Conservation (phyloP, 1,284 basidiomycete species). For the Irpex rosettiformis region DNA sequence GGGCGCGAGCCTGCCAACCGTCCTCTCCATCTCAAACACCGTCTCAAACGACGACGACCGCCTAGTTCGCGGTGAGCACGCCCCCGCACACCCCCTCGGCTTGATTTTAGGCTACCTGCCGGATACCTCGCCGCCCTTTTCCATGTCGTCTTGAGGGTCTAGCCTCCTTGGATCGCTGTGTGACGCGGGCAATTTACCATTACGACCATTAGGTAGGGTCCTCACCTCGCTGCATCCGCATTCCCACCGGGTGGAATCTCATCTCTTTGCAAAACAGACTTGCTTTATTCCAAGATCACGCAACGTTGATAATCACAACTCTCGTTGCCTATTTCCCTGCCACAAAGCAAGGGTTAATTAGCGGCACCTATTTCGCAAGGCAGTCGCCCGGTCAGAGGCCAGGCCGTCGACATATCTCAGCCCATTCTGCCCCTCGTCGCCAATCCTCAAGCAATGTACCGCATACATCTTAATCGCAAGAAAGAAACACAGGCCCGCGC, state of each 20-base stretch:
- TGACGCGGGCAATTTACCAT: conserved; percentile 8
- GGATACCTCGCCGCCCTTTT: not conserved
- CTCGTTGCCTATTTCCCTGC: not conserved
- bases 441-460: conserved; percentile 8
- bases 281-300: not conserved
- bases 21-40: not conserved
- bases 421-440: not conserved
- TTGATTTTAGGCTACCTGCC: not conserved
- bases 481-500: conserved; percentile 4
- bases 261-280: conserved; percentile 3
- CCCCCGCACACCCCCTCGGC: not conserved
- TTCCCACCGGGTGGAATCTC: not conserved
- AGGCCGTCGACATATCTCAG: conserved; percentile 1
- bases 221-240: conserved; percentile 12
- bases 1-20: not conserved
- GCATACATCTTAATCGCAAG: conserved; percentile 7
- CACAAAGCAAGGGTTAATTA: not conserved
- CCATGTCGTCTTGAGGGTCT: not conserved
- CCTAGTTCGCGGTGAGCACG: not conserved
- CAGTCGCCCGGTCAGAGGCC: conserved; percentile 5
- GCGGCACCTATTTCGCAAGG: conserved; percentile 7
- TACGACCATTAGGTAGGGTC: conserved; percentile 10
- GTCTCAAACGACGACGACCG: not conserved
- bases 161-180: not conserved
- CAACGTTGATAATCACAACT: not conserved